These are phyloP conservation scores for Globisporangium orthogonon DNA, from an alignment of 352 stramenopile genomes.

Conservation along the genomic window DNA sequence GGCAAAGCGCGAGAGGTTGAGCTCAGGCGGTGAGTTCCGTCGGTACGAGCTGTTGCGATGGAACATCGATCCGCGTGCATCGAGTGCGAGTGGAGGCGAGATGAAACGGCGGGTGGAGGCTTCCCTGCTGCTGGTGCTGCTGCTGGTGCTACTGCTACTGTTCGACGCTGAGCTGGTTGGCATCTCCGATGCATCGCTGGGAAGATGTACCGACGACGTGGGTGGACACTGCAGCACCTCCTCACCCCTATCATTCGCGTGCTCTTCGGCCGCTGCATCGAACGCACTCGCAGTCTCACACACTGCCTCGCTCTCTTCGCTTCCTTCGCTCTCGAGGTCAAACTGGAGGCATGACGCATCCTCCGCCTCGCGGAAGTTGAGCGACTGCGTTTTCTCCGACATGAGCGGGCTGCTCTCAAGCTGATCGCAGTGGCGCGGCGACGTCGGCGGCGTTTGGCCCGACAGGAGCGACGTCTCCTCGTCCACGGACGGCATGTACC, in stretches of 20 bases:
- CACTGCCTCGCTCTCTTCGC: not conserved
- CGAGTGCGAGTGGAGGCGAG: constrained; percentile 49
- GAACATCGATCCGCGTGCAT: constrained; percentile 23
- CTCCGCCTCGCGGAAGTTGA: constrained; percentile 3
- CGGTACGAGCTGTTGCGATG: constrained; percentile 28
- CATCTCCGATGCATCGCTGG: not conserved
- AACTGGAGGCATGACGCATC: constrained; percentile 3
- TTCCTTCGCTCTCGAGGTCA: constrained; percentile 10
- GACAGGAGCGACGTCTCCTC: constrained; percentile 56
- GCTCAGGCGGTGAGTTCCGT: constrained; percentile 60
- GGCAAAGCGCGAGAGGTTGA: constrained; percentile 55
- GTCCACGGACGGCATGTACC: constrained; percentile 72
- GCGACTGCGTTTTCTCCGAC: constrained; percentile 1
- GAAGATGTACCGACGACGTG: not conserved
- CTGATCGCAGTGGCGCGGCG: constrained; percentile 18
- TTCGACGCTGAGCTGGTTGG: too few species aligned
- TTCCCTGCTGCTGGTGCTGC: not conserved
- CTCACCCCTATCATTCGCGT: not conserved
- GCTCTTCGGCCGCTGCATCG: not conserved
- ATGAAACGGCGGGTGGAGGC: constrained; percentile 20
- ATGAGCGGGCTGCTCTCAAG: not conserved
- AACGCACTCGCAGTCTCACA: too few species aligned
- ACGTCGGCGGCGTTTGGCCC: constrained; percentile 40
- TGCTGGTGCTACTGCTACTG: too few species aligned
- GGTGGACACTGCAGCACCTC: not conserved